phyloP scores from a whole-genome alignment of 495 filamentous ascomycete species.

The Penicillium canariense region DNA sequence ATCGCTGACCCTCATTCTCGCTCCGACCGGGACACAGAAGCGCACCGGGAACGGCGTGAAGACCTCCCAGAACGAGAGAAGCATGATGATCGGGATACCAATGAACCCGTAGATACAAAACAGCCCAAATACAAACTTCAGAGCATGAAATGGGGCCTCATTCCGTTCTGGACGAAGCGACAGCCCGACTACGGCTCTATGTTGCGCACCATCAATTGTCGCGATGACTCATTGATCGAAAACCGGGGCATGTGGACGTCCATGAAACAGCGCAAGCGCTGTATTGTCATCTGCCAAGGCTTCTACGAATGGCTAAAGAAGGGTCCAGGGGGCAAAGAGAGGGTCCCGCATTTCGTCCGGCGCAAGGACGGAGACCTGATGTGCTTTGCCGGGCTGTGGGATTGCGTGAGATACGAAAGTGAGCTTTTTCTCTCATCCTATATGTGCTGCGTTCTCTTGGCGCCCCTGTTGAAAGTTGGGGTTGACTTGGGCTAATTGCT shows the following conservation, averaged over 20 bases:
- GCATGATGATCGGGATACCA: not conserved
- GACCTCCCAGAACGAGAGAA: not conserved
- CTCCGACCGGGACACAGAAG: slow-evolving; percentile 25
- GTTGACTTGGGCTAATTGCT: not conserved
- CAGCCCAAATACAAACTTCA: slow-evolving; percentile 74
- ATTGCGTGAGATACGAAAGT: slow-evolving; percentile 81
- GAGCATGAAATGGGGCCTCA: slow-evolving; percentile 88
- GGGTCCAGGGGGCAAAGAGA: slow-evolving; percentile 66
- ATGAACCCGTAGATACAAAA: slow-evolving; percentile 4
- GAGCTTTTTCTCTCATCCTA: slow-evolving; percentile 5
- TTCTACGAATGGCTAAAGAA: slow-evolving; percentile 98
- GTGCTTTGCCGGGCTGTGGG: slow-evolving; percentile 90
- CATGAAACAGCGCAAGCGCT: slow-evolving; percentile 87
- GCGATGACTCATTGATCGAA: slow-evolving; percentile 79
- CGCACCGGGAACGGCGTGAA: not conserved
- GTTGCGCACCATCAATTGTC: slow-evolving; percentile 91
- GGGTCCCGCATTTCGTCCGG: slow-evolving; percentile 77
- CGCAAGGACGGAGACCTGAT: slow-evolving; percentile 80
- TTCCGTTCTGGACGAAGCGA: slow-evolving; percentile 90
- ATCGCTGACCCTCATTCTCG: slow-evolving; percentile 44
- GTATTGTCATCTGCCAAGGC: slow-evolving; percentile 81
- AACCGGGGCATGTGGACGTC: slow-evolving; percentile 83
- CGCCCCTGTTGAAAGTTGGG: no score
- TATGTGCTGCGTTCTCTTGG: not conserved
- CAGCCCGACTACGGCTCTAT: slow-evolving; percentile 71